These are phyloP conservation scores for Rickenella mellea DNA, from an alignment of 768 basidiomycete species.

Conservation along the genomic window DNA sequence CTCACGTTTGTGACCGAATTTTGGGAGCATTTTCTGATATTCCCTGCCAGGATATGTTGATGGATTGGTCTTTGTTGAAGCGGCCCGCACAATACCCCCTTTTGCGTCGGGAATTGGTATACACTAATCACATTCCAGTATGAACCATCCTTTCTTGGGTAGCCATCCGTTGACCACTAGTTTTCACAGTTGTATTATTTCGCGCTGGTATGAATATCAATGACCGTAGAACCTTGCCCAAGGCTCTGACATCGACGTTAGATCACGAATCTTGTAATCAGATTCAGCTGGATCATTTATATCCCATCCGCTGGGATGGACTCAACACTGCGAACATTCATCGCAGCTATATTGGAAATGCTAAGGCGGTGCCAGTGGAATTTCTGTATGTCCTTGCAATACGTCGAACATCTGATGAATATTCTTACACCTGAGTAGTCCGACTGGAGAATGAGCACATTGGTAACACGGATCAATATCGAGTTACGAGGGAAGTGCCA, in stretches of 20 bases:
- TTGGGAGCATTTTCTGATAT: too few relatives aligned
- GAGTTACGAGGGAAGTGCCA: constrained; percentile 77
- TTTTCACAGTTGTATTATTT: constrained; percentile 59
- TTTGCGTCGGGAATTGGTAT: constrained; percentile 69
- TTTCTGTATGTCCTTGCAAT: constrained; percentile 48
- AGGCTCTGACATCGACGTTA: constrained; percentile 17
- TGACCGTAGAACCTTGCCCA: background rate
- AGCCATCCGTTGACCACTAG: background rate
- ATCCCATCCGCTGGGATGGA: constrained; percentile 43
- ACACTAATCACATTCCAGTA: constrained; percentile 53
- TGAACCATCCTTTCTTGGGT: constrained; percentile 10
- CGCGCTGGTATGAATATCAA: constrained; percentile 46
- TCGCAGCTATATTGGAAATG: constrained; percentile 66
- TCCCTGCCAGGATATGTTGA: constrained; percentile 58
- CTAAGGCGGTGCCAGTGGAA: constrained; percentile 86
- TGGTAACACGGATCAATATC: constrained; percentile 89
- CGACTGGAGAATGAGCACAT: constrained; percentile 88
- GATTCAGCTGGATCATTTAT: constrained; percentile 81
- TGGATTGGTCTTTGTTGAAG: constrained; percentile 87
- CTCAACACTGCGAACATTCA: constrained; percentile 51
- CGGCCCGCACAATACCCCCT: constrained; percentile 44
- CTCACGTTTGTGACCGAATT: too few relatives aligned
- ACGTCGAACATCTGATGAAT: background rate
- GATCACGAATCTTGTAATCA: constrained; percentile 62
- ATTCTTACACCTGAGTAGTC: constrained; percentile 28